Conservation (phyloP, 179 eudicot genomes). For the Kewa caespitosa region DNA sequence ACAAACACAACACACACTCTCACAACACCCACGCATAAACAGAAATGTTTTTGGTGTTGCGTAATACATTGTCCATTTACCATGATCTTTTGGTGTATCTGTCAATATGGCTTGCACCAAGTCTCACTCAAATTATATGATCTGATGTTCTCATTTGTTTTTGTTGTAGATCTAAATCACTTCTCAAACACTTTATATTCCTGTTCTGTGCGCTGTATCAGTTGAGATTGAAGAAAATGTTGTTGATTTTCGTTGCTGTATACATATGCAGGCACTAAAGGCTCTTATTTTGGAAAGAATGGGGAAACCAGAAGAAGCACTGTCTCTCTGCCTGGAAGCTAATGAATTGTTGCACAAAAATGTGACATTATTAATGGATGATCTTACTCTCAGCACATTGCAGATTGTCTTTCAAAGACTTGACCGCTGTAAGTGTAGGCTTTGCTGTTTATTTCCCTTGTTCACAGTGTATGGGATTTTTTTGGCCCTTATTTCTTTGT, state of each 20-base stretch:
- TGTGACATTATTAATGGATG: constrained; percentile 59
- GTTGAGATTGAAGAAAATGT: not conserved
- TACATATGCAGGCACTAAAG: constrained; percentile 67
- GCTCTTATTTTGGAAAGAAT: constrained; percentile 81
- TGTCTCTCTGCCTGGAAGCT: constrained; percentile 70
- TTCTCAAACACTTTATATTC: not conserved
- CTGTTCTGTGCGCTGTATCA: not conserved
- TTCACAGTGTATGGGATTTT: too few relatives aligned
- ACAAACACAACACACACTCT: too few relatives aligned
- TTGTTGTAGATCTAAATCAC: not conserved
- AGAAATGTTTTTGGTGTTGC: too few relatives aligned
- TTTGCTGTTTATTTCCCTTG: not conserved
- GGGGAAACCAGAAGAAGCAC: constrained; percentile 77
- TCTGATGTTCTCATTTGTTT: not conserved
- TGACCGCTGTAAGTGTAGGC: constrained; percentile 62
- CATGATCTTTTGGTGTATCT: not conserved
- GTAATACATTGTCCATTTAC: not conserved
- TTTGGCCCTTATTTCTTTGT: not conserved
- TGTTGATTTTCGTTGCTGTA: not conserved
- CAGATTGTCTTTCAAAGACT: constrained; percentile 95
- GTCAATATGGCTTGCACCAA: not conserved
- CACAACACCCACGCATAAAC: too few relatives aligned
- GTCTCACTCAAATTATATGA: not conserved
- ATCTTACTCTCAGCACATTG: constrained; percentile 85
- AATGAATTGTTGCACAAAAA: constrained; percentile 54